phyloP scores from a whole-genome alignment of 2,329 filamentous ascomycete species.

The Chrysoporthe cubensis region DNA sequence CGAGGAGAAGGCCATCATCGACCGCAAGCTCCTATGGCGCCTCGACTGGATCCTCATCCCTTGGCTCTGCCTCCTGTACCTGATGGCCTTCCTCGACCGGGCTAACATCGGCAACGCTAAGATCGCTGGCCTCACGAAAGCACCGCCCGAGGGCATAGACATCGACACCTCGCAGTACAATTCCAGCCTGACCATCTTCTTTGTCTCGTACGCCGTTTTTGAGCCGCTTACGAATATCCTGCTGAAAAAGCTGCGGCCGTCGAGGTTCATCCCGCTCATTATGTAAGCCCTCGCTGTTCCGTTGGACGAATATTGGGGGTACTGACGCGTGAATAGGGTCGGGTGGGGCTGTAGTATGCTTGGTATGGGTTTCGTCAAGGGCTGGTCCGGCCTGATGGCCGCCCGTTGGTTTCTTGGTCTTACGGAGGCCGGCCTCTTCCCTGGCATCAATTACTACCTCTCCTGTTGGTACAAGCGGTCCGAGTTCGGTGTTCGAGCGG shows the following conservation, averaged over 20 bases:
- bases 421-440: conserved; percentile 75
- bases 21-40: conserved; percentile 38
- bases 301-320: neutral
- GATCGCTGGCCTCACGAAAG: conserved; percentile 52
- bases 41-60: conserved; percentile 42
- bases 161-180: conserved; percentile 72
- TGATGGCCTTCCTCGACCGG: conserved; percentile 74
- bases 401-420: conserved; percentile 74
- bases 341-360: conserved; percentile 72
- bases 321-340: conserved; percentile 45
- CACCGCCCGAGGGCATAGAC: conserved; percentile 51
- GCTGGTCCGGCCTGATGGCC: conserved; percentile 67
- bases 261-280: conserved; percentile 79
- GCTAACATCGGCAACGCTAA: conserved; percentile 79
- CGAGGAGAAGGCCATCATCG: conserved; percentile 36
- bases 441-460: conserved; percentile 70
- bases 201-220: conserved; percentile 80
- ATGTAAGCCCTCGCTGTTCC: conserved; percentile 57
- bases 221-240: conserved; percentile 80
- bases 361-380: conserved; percentile 68
- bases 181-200: conserved; percentile 78
- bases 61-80: conserved; percentile 64
- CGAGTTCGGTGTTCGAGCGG: conserved; percentile 71
- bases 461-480: conserved; percentile 79
- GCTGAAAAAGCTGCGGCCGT: conserved; percentile 75